Percentiles rank a stretch among this genome's conserved stretches.
These are phyloP conservation scores for Sporisorium sorghi DNA, from an alignment of 1,284 basidiomycete species.

Conservation along the genomic window DNA sequence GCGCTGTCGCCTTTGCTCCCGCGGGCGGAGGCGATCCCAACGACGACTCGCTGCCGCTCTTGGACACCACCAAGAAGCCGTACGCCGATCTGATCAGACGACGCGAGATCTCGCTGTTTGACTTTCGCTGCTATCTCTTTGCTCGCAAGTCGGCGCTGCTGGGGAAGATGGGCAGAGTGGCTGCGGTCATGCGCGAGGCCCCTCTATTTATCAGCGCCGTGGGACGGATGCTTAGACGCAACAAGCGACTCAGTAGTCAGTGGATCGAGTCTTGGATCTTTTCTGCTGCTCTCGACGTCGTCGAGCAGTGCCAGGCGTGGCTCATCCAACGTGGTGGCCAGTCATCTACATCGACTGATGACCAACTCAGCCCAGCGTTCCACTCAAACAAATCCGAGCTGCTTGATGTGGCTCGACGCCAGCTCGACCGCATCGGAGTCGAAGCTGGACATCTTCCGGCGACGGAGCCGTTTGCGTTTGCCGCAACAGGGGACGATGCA, in stretches of 20 bases:
- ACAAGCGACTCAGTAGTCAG: constrained; percentile 73
- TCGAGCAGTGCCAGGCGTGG: constrained; percentile 86
- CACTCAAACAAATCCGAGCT: constrained; percentile 78
- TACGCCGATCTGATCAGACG: constrained; percentile 90
- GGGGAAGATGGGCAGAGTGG: constrained; percentile 77
- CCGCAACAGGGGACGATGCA: background rate
- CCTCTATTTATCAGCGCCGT: constrained; percentile 83
- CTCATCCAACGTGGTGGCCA: constrained; percentile 63
- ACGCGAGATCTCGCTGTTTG: constrained; percentile 91
- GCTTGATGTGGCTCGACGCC: constrained; percentile 78
- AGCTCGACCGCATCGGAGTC: constrained; percentile 87
- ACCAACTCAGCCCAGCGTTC: constrained; percentile 54
- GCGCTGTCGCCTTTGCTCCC: constrained; percentile 55
- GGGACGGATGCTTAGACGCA: constrained; percentile 79
- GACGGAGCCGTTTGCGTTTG: constrained; percentile 74
- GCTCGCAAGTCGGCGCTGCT: constrained; percentile 85
- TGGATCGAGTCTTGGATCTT: constrained; percentile 95
- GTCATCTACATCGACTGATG: constrained; percentile 16
- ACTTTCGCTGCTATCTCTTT: constrained; percentile 91
- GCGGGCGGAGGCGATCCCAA: constrained; percentile 67
- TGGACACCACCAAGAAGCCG: constrained; percentile 83
- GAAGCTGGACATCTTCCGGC: constrained; percentile 78
- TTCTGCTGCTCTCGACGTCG: constrained; percentile 86
- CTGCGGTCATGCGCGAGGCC: constrained; percentile 78
- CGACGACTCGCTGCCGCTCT: constrained; percentile 84